Base-by-base conservation (phyloP, 208 protist species). In the Leptomonas seymouri region DNA sequence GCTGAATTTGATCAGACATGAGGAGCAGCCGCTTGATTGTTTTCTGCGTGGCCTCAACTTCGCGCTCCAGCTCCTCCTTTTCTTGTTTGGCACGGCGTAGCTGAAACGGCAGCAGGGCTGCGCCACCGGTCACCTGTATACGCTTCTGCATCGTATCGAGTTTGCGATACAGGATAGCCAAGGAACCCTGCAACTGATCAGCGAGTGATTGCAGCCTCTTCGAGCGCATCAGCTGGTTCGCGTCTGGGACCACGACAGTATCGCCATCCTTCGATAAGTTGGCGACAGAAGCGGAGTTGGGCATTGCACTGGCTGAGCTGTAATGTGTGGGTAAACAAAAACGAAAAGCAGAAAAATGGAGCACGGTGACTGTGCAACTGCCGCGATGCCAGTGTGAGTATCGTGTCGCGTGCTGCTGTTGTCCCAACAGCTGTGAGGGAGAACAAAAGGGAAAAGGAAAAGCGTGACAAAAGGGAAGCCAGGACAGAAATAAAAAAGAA, bases 21-120 rank as follows among this genome's bases (percentile, higher is more conserved):
- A 87, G 2, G 11, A 79, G 25, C 16, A 96, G 66, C 23, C 70
- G 66, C 23, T 79, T 73, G 44, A 84, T 84, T 20, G 77, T 76
- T 27, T 71, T 80, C 50, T 89, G 76, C 14, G 82, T 89, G 41
- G 81, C 68, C 1, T 16, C 15, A n/a, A 96, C 81, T 53, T 93
- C 86, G 11, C 61, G 59, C 60, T 81, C 71, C 25, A 96, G 70
- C 67, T 89, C 69, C 49, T 69, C 77, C 55, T 75, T 74, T 45
- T 91, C 84, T 21, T 80, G 63, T 67, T 82, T 49, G 9, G 87
- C 84, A 18, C 84, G 82, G 6, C 82, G 80, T 0, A 84, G 71
- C 68, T 92, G 82, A 56, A 85, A 89, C 15, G 83, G 83, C 65
- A 88, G 71, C 51, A 87, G 70, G 2, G 85, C 66, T 12, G 67